Evolutionary conservation across 805 yeast species (phyloP), one percentile per base, ranked within the genome.

Genomic region (Novakomyces olei): DNA sequence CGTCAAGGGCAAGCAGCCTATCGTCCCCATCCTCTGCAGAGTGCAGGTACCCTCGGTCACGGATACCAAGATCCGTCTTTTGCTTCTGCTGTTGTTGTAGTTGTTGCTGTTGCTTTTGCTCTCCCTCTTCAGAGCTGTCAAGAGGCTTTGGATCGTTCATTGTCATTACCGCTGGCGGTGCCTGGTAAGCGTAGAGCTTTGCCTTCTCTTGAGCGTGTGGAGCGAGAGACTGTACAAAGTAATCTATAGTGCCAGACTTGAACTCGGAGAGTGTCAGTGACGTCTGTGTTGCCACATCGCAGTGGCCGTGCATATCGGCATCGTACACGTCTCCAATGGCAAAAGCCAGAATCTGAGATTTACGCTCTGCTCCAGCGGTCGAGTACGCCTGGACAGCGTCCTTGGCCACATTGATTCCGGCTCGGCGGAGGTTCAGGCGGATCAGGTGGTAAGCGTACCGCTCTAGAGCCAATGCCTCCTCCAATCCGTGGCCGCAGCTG

Each of bases 1-100:
- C 39, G 22, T 41, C 44, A 8, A 41, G 32, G 6, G 44, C 37
- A n/a, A 17, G 19, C 14, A 29, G 32, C 6, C 19, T 12, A 9
- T 29, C 22, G 14, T 29, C 32, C n/a, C 19, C 7, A 16, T 17
- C 14, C 7, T 10, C n/a, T 15, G 12, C 25, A 12, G 24, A n/a
- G 10, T 22, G n/a, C 24, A 8, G n/a, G 16, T 6, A 26, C 27
- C 4, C 18, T 12, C 6, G 30, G 12, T 12, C 16, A 5, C 3
- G 30, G 12, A 27, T n/a, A 27, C n/a, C 14, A 8, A 5, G 7
- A 14, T 9, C 18, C 30, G 7, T 27, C 30, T 7, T 18, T 10
- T 3, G 14, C 24, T 15, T 29, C 32, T 16, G 19, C 20, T 7
- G 32, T 23, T 19, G 20, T 22, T 22, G 24, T n/a, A 22, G 24